phyloP scores from a whole-genome alignment of 306 rosid genomes.

The Ceratonia siliqua region DNA sequence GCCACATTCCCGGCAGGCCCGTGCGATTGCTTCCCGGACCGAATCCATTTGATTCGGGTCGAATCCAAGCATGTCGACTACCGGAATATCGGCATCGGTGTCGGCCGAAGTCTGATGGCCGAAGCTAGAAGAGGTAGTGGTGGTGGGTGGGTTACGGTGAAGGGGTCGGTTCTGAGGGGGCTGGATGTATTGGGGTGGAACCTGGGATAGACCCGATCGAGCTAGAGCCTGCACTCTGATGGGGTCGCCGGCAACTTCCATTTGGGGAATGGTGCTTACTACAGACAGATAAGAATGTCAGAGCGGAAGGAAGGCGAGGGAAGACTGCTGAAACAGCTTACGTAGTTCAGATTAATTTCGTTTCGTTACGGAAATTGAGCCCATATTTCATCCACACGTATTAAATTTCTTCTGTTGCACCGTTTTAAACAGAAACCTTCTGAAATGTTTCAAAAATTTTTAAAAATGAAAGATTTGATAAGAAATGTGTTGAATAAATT shows the following conservation, averaged over 20 bases:
- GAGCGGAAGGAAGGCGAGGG: not conserved
- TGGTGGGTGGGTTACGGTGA: not conserved
- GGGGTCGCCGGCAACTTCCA: slow-evolving; percentile 51
- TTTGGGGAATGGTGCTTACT: not conserved
- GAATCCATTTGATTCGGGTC: slow-evolving; percentile 43
- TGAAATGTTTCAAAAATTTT: no score
- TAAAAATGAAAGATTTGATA: no score
- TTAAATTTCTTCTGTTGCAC: no score
- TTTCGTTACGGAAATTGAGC: no score
- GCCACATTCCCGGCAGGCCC: slow-evolving; percentile 79
- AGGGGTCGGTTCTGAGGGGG: slow-evolving; percentile 44
- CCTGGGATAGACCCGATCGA: slow-evolving; percentile 54
- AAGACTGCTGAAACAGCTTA: no score
- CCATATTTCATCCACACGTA: no score
- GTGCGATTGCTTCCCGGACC: slow-evolving; percentile 41
- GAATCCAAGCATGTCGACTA: slow-evolving; percentile 48
- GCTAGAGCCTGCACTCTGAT: slow-evolving; percentile 62
- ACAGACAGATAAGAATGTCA: not conserved
- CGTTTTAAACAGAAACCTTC: no score
- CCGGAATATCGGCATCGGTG: slow-evolving; percentile 45
- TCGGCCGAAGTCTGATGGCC: not conserved
- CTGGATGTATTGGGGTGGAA: slow-evolving; percentile 77
- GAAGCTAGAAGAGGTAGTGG: not conserved
- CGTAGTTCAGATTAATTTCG: no score
- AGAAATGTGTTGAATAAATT: no score